Evolutionary conservation across 2,329 filamentous ascomycete species (phyloP).

Genomic region (Ascochyta viciae-villosae): DNA sequence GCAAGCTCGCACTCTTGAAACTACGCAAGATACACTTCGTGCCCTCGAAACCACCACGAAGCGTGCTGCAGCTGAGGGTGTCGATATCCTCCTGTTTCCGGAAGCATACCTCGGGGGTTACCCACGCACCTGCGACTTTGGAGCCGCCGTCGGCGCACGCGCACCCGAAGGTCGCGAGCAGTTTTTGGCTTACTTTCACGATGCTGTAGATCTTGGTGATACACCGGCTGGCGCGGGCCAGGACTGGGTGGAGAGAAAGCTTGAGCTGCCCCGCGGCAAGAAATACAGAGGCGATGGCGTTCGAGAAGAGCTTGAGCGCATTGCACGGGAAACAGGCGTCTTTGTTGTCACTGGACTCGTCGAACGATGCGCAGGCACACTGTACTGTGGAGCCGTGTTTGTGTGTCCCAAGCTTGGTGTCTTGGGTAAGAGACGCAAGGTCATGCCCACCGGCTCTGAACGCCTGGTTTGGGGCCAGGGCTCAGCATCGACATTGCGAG

Average conservation of each 20-base stretch:
- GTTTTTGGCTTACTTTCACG: constrained; percentile 79
- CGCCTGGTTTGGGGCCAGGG: constrained; percentile 90
- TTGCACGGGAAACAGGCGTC: constrained; percentile 78
- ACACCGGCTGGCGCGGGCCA: constrained; percentile 73
- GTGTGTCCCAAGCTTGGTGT: constrained; percentile 76
- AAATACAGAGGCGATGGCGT: constrained; percentile 74
- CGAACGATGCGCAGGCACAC: constrained; percentile 78
- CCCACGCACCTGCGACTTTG: constrained; percentile 81
- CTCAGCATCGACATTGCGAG: constrained; percentile 76
- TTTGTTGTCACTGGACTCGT: constrained; percentile 83
- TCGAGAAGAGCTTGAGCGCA: constrained; percentile 76
- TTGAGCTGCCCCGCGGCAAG: constrained; percentile 58
- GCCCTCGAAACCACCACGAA: constrained; percentile 69
- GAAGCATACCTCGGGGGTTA: constrained; percentile 94
- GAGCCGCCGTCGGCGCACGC: constrained; percentile 74
- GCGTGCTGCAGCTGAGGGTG: constrained; percentile 65
- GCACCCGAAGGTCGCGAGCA: constrained; percentile 76
- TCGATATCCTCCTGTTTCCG: constrained; percentile 82
- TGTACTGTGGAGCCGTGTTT: constrained; percentile 86
- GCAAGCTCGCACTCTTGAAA: constrained; percentile 57
- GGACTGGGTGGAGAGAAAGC: constrained; percentile 71
- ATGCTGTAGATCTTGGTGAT: constrained; percentile 84
- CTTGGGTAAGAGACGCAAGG: constrained; percentile 86
- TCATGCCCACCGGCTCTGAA: constrained; percentile 89
- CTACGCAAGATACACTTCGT: constrained; percentile 66